These are phyloP conservation scores for Hirschioporus abietinus DNA, from an alignment of 768 basidiomycete species.

Conservation along the genomic window DNA sequence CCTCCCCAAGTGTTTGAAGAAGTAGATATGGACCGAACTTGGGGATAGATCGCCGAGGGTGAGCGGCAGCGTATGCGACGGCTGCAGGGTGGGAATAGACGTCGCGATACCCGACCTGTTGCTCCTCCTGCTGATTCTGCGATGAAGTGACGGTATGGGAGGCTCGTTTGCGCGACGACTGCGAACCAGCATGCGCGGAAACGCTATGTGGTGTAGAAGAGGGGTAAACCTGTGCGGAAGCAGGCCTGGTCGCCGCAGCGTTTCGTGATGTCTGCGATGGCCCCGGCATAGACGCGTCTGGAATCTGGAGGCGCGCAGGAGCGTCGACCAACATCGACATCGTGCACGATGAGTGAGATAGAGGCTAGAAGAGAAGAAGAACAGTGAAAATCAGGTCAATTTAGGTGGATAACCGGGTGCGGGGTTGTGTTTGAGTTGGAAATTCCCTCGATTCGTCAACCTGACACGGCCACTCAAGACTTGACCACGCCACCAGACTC, in stretches of 20 bases:
- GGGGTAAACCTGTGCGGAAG: constrained; percentile 53
- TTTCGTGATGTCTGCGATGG: constrained; percentile 36
- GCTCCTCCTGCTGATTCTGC: constrained; percentile 36
- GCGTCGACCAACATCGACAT: neutral
- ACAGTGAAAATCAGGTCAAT: neutral
- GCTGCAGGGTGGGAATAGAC: constrained; percentile 84
- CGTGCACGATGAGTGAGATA: neutral
- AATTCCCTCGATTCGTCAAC: constrained; percentile 1
- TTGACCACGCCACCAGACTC: neutral
- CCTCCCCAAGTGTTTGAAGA: constrained; percentile 94
- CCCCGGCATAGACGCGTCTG: constrained; percentile 36
- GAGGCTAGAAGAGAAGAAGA: neutral
- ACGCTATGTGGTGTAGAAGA: constrained; percentile 32
- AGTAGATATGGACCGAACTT: constrained; percentile 95
- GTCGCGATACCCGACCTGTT: constrained; percentile 53
- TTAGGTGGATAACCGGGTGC: neutral
- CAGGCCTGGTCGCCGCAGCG: constrained; percentile 38
- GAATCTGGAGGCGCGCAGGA: constrained; percentile 33
- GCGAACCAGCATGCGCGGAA: constrained; percentile 19
- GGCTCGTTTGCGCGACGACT: constrained; percentile 51
- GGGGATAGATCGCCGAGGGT: constrained; percentile 81
- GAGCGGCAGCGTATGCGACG: constrained; percentile 73
- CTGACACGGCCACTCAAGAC: neutral
- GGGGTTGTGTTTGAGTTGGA: neutral
- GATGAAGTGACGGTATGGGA: constrained; percentile 66